Evolutionary conservation across 768 basidiomycete genomes (phyloP).

Genomic region (Cystobasidium ongulense): DNA sequence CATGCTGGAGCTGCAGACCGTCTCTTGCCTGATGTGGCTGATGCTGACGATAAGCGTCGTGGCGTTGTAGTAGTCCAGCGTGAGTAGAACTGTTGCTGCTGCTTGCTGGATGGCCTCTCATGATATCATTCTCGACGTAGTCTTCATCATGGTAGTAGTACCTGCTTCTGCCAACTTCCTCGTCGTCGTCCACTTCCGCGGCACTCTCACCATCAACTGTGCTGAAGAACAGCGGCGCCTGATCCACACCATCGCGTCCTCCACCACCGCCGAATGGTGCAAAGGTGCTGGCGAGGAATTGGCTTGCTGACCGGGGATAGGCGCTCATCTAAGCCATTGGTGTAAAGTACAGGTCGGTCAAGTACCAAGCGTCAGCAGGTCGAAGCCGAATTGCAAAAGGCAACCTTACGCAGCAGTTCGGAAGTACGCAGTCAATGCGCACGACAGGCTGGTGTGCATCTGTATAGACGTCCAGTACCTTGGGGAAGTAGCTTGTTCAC

Average conservation of each 20-base stretch:
- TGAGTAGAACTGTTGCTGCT: not conserved
- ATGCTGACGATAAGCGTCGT: slow-evolving; percentile 9
- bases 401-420: too few relatives aligned
- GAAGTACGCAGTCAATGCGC: too few relatives aligned
- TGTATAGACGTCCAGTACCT: too few relatives aligned
- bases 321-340: not conserved
- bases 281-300: slow-evolving; percentile 1
- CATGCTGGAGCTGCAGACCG: too few relatives aligned
- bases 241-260: not conserved
- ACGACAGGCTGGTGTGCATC: too few relatives aligned
- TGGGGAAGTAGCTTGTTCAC: too few relatives aligned
- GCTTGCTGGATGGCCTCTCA: not conserved
- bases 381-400: too few relatives aligned
- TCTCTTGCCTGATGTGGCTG: not conserved
- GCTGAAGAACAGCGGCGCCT: slow-evolving; percentile 18
- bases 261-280: slow-evolving; percentile 3
- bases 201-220: not conserved
- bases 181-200: not conserved
- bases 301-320: not conserved
- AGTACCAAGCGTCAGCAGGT: too few relatives aligned
- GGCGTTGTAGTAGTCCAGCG: not conserved
- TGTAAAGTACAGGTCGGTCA: not conserved
- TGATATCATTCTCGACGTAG: not conserved
- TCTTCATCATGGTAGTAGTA: not conserved
- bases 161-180: not conserved